These are phyloP conservation scores for Melanomma pulvis-pyrius DNA, from an alignment of 495 filamentous ascomycete species.

Conservation along the genomic window DNA sequence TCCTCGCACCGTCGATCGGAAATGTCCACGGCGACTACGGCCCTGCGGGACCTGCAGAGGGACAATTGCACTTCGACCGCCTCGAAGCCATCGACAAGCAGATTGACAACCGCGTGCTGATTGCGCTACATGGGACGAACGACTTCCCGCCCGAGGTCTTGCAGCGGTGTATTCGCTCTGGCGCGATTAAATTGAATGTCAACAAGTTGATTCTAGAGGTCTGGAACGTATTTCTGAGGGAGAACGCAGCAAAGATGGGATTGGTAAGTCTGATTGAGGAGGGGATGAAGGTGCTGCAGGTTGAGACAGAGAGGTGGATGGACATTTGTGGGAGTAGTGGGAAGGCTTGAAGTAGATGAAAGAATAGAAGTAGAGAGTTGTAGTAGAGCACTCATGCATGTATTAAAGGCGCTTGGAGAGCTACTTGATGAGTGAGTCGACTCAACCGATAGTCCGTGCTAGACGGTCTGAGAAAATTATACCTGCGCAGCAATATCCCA, in stretches of 20 bases:
- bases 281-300: constrained; percentile 26
- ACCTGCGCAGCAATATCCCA: too few relatives aligned
- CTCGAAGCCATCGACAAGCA: constrained; percentile 22
- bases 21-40: constrained; percentile 42
- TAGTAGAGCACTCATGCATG: neutral
- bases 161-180: constrained; percentile 16
- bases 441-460: too few relatives aligned
- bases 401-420: neutral
- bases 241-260: constrained; percentile 11
- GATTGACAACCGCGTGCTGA: constrained; percentile 13
- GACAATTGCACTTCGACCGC: constrained; percentile 31
- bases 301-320: constrained; percentile 33
- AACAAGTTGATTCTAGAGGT: constrained; percentile 28
- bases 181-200: constrained; percentile 25
- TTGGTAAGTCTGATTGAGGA: constrained; percentile 23
- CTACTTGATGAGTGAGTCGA: too few relatives aligned
- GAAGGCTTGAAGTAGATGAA: constrained; percentile 3
- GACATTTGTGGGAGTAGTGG: constrained; percentile 32
- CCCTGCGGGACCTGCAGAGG: constrained; percentile 19
- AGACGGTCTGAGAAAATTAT: too few relatives aligned
- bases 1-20: constrained; percentile 39
- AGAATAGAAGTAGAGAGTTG: too few relatives aligned
- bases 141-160: constrained; percentile 26
- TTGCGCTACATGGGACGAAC: constrained; percentile 34
- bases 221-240: constrained; percentile 18